These are phyloP conservation scores for Ophiostoma ulmi DNA, from an alignment of 2,329 filamentous ascomycete genomes.

Conservation along the genomic window DNA sequence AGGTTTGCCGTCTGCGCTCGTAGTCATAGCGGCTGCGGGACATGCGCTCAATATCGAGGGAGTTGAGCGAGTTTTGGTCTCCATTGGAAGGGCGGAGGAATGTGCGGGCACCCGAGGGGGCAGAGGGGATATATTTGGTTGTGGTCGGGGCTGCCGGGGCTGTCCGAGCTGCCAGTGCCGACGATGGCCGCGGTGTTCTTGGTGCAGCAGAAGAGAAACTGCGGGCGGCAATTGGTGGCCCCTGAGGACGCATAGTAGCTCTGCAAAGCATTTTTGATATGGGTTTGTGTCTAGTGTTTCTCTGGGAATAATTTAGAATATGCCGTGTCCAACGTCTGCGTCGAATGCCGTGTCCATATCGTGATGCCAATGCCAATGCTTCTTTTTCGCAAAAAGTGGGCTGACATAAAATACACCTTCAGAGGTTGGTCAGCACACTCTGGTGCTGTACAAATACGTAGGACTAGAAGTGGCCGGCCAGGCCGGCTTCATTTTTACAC, in stretches of 20 bases:
- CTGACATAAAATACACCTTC: background rate
- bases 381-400: slow-evolving; percentile 11
- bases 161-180: slow-evolving; percentile 25
- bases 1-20: slow-evolving; percentile 47
- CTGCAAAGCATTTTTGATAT: background rate
- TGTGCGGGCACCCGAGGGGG: slow-evolving; percentile 31
- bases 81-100: slow-evolving; percentile 32
- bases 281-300: background rate
- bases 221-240: slow-evolving; percentile 21
- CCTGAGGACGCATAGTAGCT: background rate
- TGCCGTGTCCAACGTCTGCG: background rate
- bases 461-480: background rate
- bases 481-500: slow-evolving; percentile 1
- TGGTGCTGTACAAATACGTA: no score
- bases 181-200: background rate
- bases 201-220: slow-evolving; percentile 20
- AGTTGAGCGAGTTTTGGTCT: slow-evolving; percentile 37
- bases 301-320: background rate
- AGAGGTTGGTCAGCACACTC: slow-evolving; percentile 5
- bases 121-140: background rate
- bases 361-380: slow-evolving; percentile 1
- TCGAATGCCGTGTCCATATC: background rate
- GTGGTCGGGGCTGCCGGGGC: background rate
- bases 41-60: slow-evolving; percentile 48
- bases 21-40: slow-evolving; percentile 45